These are phyloP conservation scores for Eimeria nieschulzi DNA, from an alignment of 169 alveolate species.

Conservation along the genomic window DNA sequence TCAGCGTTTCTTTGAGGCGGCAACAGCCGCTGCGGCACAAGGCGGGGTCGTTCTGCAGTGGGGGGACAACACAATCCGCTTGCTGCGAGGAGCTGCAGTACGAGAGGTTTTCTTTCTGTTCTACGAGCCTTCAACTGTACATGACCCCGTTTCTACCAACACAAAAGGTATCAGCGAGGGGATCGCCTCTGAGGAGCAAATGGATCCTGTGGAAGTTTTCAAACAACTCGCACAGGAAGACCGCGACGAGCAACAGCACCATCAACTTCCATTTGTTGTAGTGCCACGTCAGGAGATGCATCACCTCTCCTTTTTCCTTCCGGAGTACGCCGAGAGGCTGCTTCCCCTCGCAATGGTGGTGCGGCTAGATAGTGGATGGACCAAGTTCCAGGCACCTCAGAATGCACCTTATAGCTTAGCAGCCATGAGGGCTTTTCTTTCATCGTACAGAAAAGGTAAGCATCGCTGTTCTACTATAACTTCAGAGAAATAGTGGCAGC, in stretches of 20 bases:
- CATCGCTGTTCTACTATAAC: neutral
- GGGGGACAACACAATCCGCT: conserved; percentile 1
- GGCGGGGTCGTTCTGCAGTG: conserved; percentile 11
- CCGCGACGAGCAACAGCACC: neutral
- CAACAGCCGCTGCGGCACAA: conserved; percentile 20
- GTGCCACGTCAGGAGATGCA: conserved; percentile 27
- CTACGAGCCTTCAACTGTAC: neutral
- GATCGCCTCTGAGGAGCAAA: neutral
- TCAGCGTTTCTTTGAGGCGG: neutral
- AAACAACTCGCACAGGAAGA: neutral
- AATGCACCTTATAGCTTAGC: neutral
- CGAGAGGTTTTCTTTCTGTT: neutral
- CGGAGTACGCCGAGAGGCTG: neutral
- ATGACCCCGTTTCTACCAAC: no score
- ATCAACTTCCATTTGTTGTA: neutral
- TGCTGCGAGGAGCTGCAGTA: conserved; percentile 6
- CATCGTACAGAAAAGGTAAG: neutral
- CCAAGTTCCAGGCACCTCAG: neutral
- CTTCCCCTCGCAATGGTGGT: neutral
- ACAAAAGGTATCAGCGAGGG: no score
- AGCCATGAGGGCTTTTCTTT: neutral
- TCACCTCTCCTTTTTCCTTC: neutral
- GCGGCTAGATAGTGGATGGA: conserved; percentile 11
- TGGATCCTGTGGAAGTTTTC: neutral
- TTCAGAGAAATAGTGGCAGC: neutral